Conservation (phyloP, 176 grass and related monocot species). For the Oryza rufipogon region DNA sequence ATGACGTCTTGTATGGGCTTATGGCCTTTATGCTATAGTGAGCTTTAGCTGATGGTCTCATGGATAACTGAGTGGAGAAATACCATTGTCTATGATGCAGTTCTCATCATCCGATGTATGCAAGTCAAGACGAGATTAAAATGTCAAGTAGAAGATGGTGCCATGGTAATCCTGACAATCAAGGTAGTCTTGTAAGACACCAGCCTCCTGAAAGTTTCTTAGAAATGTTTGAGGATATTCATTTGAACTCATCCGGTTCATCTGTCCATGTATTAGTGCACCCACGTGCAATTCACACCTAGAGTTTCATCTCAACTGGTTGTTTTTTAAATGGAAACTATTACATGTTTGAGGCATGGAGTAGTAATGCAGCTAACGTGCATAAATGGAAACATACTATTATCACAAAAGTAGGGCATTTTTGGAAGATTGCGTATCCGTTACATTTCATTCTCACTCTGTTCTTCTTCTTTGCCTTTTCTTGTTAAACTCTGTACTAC, state of each 20-base stretch:
- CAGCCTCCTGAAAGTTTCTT: background rate
- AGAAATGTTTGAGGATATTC: background rate
- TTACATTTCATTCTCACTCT: background rate
- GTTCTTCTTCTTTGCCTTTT: background rate
- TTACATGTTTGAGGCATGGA: background rate
- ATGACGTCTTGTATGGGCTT: too few relatives aligned
- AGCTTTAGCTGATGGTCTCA: conserved; percentile 3
- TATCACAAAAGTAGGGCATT: background rate
- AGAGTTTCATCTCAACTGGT: background rate
- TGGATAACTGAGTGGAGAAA: conserved; percentile 12
- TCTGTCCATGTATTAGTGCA: too few relatives aligned
- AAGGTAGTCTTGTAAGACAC: conserved; percentile 37
- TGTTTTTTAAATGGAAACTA: background rate
- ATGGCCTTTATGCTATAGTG: background rate
- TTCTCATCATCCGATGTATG: conserved; percentile 30
- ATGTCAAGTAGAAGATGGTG: conserved; percentile 17
- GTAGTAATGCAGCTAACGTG: background rate
- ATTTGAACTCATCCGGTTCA: background rate
- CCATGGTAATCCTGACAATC: conserved; percentile 32
- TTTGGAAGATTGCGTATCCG: background rate
- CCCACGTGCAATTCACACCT: background rate
- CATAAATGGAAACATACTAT: background rate
- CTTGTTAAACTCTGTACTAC: background rate
- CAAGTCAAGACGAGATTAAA: conserved; percentile 13
- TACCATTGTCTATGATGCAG: conserved; percentile 31